Percentiles rank a stretch among this genome's conserved stretches.
Evolutionary conservation across 257 asterid genomes (phyloP).

Genomic region (Capsicum pubescens): DNA sequence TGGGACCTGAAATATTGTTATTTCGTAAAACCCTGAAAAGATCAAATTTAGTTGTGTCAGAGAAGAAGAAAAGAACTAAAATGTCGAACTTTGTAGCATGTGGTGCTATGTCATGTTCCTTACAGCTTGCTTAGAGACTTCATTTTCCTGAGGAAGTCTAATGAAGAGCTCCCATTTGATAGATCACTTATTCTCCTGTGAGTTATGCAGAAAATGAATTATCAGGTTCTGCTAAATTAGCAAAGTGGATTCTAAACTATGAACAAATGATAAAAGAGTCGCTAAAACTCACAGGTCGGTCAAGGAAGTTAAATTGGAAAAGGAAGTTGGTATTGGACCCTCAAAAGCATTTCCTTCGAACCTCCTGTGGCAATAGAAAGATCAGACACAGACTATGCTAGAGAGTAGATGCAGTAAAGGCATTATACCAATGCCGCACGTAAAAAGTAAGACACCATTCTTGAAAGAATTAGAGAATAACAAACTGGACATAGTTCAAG

Average conservation of each 20-base stretch:
- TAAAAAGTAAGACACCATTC: background rate
- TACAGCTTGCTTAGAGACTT: slow-evolving; percentile 61
- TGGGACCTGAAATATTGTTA: slow-evolving; percentile 73
- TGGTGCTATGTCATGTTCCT: slow-evolving; percentile 34
- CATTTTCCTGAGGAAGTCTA: slow-evolving; percentile 64
- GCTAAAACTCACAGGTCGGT: slow-evolving; percentile 61
- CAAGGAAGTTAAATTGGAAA: slow-evolving; percentile 67
- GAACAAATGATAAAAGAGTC: background rate
- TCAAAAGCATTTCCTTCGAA: slow-evolving; percentile 79
- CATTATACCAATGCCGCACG: background rate
- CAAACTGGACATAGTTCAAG: background rate
- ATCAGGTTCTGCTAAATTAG: slow-evolving; percentile 29
- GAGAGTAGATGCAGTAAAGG: background rate
- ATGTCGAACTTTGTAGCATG: slow-evolving; percentile 17
- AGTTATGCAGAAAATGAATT: slow-evolving; percentile 19
- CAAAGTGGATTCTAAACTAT: background rate
- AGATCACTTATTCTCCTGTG: slow-evolving; percentile 83
- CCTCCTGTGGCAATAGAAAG: slow-evolving; percentile 51
- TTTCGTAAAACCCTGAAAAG: slow-evolving; percentile 69
- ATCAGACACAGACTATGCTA: slow-evolving; percentile 29
- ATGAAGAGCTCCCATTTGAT: slow-evolving; percentile 69
- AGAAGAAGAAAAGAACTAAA: background rate
- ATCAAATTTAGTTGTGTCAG: slow-evolving; percentile 9
- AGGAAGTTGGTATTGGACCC: slow-evolving; percentile 73
- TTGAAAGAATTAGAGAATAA: background rate